Base-by-base conservation (phyloP, 2,329 filamentous ascomycete genomes). In the Dactylonectria estremocensis region DNA sequence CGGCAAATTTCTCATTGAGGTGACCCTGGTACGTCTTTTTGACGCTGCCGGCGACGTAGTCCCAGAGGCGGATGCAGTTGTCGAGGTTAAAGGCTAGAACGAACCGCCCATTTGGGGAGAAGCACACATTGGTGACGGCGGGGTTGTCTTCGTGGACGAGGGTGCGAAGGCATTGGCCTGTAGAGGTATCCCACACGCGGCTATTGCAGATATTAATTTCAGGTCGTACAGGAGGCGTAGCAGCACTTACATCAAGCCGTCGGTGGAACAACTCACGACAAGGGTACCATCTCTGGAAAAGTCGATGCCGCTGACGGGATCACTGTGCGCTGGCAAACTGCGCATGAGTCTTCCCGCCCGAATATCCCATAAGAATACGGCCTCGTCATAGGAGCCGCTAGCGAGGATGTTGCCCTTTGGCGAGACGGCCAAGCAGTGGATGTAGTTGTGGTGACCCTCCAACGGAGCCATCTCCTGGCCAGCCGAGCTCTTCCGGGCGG, bases 1-100 rank as follows among this genome's bases (percentile, higher is more conserved):
- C 87, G 71, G 94, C 95, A 81, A 93, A 98, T 68, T 91, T 91
- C 61, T 90, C 87, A 79, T 99, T 99, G 61, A 85, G 83, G 77
- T 98, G 96, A 0, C 96, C 96, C 79, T 98, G 95, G 81, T 98
- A 99, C 14, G 96, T 99, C 86, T 99, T 99, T 76, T 97, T 92
- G 74, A 96, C 96, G 31, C 91, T 90, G 8, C 95, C 95, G 43
- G 94, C 90, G 9, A 97, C 92, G 78, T 98, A 99, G 80, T 98
- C 93, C 96, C 96, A 99, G 22, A 99, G 85, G 2, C 96, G 91
- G 53, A 99, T 89, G 78, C 93, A 95, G 68, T 91, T 93, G 83
- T 99, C 96, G 72, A 98, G 87, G 70, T 94, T 97, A 81, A 93
- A 97, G 13, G 96, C 95, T 3, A 98, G 88, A 61, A 99, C 92